Percentiles rank a stretch among this genome's conserved stretches.
Conservation (phyloP, 192 early-diverging fungal species). For the Coemansia sp. region DNA sequence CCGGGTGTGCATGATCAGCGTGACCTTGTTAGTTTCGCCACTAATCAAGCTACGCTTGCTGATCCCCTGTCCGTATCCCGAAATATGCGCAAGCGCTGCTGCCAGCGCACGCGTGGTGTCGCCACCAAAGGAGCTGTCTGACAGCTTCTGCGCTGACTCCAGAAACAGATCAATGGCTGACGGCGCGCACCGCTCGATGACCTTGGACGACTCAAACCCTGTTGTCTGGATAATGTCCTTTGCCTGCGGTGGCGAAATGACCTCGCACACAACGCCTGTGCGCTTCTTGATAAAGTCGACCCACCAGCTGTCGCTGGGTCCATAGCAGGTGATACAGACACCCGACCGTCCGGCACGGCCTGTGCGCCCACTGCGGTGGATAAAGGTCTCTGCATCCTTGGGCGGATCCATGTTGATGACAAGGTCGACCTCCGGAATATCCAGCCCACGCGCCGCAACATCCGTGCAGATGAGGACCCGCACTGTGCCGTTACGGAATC, state of each 20-base stretch:
- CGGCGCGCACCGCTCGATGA: conserved; percentile 67
- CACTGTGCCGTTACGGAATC: conserved; percentile 92
- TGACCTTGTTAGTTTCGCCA: conserved; percentile 79
- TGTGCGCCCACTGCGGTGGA: conserved; percentile 94
- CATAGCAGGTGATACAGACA: conserved; percentile 92
- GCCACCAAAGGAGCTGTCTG: conserved; percentile 64
- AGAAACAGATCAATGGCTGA: conserved; percentile 79
- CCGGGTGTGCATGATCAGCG: conserved; percentile 66
- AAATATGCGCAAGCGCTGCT: conserved; percentile 86
- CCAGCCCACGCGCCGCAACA: conserved; percentile 92
- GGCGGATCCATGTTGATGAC: conserved; percentile 97
- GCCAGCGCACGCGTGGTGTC: conserved; percentile 78
- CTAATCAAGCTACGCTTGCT: conserved; percentile 79
- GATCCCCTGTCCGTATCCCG: conserved; percentile 83
- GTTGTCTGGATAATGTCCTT: conserved; percentile 85
- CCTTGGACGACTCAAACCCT: conserved; percentile 73
- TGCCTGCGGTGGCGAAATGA: conserved; percentile 83
- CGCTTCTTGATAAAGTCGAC: conserved; percentile 72
- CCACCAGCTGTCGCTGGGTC: conserved; percentile 82
- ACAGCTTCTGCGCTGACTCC: conserved; percentile 70
- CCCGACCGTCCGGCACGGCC: conserved; percentile 89
- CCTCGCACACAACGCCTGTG: conserved; percentile 81
- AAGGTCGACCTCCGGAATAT: conserved; percentile 95
- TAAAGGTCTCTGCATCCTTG: conserved; percentile 90
- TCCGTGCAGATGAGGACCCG: conserved; percentile 93